Percentiles rank a stretch among this genome's conserved stretches.
Conservation (phyloP, 331 rosid species). For the Arachis monticola region DNA sequence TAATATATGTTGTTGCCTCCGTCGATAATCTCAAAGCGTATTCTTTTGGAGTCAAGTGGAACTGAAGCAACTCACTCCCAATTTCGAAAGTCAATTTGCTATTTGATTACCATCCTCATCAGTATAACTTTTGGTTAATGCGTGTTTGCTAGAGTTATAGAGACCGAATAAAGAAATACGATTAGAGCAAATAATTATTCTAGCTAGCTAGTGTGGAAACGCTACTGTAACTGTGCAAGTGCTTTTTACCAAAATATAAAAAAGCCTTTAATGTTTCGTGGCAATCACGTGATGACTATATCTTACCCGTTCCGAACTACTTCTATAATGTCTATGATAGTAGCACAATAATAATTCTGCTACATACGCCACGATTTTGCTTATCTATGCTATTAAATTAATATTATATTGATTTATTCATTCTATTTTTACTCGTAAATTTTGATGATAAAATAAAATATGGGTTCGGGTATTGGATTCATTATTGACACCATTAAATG, state of each 20-base stretch:
- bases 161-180: neutral
- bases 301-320: conserved; percentile 53
- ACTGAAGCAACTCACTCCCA: neutral
- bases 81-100: conserved; percentile 11
- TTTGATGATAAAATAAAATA: neutral
- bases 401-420: neutral
- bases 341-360: neutral
- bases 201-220: neutral
- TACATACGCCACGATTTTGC: neutral
- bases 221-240: neutral
- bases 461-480: neutral
- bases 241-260: conserved; percentile 2
- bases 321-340: conserved; percentile 29
- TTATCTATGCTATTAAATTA: neutral
- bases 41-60: conserved; percentile 2
- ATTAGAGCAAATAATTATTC: neutral
- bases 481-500: no score
- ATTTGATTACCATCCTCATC: neutral
- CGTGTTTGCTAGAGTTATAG: neutral
- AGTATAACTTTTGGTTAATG: neutral
- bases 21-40: neutral
- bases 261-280: conserved; percentile 42
- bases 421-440: neutral
- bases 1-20: neutral
- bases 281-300: conserved; percentile 49